Evolutionary conservation across 306 rosid genomes (phyloP).

Genomic region (Cucumis melo): DNA sequence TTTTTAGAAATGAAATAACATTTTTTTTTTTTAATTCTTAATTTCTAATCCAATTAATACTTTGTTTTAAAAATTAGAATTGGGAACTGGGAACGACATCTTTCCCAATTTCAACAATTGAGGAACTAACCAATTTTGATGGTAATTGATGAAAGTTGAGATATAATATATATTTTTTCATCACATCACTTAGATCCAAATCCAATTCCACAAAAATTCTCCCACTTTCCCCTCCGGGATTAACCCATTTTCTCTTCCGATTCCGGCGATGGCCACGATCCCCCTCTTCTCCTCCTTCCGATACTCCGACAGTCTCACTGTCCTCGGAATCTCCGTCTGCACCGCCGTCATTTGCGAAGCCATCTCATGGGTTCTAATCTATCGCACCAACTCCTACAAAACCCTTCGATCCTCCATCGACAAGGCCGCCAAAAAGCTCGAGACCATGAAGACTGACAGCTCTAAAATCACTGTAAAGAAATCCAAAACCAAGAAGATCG

Average conservation of each 20-base stretch:
- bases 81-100: no score
- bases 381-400: constrained; percentile 92
- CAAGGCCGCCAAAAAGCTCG: constrained; percentile 94
- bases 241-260: background rate
- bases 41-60: no score
- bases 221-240: constrained; percentile 4
- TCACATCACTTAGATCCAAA: background rate
- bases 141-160: background rate
- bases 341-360: constrained; percentile 90
- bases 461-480: constrained; percentile 41
- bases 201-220: background rate
- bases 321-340: constrained; percentile 85
- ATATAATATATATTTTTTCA: background rate
- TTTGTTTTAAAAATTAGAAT: no score
- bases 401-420: constrained; percentile 91
- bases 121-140: no score
- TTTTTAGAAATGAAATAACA: no score
- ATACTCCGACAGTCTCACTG: constrained; percentile 74
- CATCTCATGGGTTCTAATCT: constrained; percentile 90
- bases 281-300: constrained; percentile 44
- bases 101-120: no score
- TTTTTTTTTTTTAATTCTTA: no score
- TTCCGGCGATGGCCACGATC: constrained; percentile 21
- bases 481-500: constrained; percentile 93
- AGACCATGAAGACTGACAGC: constrained; percentile 84